Evolutionary conservation across 305 asterid species (phyloP).

Genomic region (Fraxinus ornus): DNA sequence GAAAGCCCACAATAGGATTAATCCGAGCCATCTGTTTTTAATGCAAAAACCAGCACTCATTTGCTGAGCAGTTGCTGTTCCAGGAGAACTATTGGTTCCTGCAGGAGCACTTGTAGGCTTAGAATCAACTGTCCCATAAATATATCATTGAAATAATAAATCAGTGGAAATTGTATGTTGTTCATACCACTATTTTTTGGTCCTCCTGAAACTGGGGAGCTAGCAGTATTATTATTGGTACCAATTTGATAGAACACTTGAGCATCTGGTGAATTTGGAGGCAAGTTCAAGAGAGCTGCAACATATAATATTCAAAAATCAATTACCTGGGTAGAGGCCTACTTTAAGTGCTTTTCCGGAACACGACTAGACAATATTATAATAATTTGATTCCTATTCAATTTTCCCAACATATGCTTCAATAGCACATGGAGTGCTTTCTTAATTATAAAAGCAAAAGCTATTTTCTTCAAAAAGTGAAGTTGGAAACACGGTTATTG

Average conservation of each 20-base stretch:
- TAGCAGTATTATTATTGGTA: slow-evolving; percentile 21
- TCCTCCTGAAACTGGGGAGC: slow-evolving; percentile 39
- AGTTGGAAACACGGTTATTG: not conserved
- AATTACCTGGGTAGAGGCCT: not conserved
- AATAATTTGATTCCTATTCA: no score
- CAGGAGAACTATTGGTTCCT: slow-evolving; percentile 17
- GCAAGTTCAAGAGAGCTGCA: slow-evolving; percentile 65
- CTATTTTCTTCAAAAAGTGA: not conserved
- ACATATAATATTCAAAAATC: not conserved
- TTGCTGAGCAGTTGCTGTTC: slow-evolving; percentile 22
- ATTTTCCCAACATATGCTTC: no score
- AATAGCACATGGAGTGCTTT: not conserved
- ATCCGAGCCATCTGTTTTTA: slow-evolving; percentile 21
- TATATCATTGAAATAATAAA: not conserved
- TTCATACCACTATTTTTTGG: slow-evolving; percentile 40
- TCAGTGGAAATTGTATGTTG: not conserved
- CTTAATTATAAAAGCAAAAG: not conserved
- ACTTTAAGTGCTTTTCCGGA: not conserved
- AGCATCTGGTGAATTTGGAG: slow-evolving; percentile 80
- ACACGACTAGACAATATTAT: not conserved
- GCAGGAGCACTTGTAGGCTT: slow-evolving; percentile 29
- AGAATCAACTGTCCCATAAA: slow-evolving; percentile 11
- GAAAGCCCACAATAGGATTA: slow-evolving; percentile 21
- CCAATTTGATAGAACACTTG: slow-evolving; percentile 58
- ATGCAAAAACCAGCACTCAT: slow-evolving; percentile 25